A percentile compares a stretch with the other conserved stretches of the same genome.
Conservation (phyloP, 345 rosid species). For the Eucalyptus rudis region DNA sequence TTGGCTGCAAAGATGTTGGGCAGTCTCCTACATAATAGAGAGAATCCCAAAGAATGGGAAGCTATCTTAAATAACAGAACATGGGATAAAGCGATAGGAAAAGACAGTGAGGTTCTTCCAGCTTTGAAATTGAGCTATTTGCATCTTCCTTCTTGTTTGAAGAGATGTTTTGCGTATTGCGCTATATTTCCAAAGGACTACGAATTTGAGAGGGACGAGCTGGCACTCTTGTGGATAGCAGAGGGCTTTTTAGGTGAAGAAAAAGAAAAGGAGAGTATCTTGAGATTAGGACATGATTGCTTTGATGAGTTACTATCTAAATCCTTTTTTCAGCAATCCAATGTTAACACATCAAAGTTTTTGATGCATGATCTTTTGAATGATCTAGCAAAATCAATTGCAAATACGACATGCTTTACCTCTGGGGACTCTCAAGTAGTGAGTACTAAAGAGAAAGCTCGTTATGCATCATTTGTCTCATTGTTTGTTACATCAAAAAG, state of each 20-base stretch:
- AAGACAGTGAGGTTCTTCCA: too few species aligned
- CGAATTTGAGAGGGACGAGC: too few species aligned
- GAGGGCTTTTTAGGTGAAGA: too few species aligned
- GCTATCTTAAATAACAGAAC: neutral
- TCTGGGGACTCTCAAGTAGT: neutral
- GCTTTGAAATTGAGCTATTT: too few species aligned
- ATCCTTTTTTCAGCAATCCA: fast-evolving
- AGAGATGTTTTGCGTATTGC: too few species aligned
- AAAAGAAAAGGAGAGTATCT: too few species aligned
- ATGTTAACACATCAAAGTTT: fast-evolving
- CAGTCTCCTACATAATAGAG: neutral
- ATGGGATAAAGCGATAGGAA: fast-evolving
- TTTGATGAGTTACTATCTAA: neutral
- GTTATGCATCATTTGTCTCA: neutral
- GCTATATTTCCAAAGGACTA: too few species aligned
- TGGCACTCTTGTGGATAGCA: too few species aligned
- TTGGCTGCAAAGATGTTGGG: neutral
- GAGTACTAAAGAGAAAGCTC: too few species aligned
- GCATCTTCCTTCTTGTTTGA: too few species aligned
- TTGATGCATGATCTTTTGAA: neutral
- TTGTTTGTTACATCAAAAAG: fast-evolving
- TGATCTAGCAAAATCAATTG: neutral
- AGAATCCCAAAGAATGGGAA: neutral
- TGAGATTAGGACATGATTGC: fast-evolving
- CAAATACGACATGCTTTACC: fast-evolving